These are phyloP conservation scores for Coniosporium tulheliwenetii DNA, from an alignment of 2,329 filamentous ascomycete genomes.

Conservation along the genomic window DNA sequence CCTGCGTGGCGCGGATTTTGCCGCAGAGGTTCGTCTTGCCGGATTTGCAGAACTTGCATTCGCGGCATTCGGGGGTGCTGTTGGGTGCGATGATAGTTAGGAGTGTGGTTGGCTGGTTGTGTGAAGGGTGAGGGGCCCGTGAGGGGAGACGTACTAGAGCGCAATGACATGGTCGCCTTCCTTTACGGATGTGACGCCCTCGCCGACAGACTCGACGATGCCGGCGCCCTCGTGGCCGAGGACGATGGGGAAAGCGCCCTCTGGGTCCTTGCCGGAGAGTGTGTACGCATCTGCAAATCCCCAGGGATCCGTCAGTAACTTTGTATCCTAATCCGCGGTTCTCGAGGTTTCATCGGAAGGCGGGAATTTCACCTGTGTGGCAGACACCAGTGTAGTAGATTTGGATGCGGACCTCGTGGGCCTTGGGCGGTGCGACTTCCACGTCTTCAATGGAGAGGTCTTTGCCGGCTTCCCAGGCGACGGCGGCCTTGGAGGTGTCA, in stretches of 20 bases:
- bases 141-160: slow-evolving; percentile 51
- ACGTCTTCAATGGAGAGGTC: slow-evolving; percentile 80
- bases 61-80: slow-evolving; percentile 88
- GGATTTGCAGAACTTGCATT: slow-evolving; percentile 99
- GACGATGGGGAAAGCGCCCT: slow-evolving; percentile 82
- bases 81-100: slow-evolving; percentile 9
- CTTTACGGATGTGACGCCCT: slow-evolving; percentile 91
- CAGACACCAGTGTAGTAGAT: slow-evolving; percentile 98
- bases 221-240: slow-evolving; percentile 85
- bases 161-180: slow-evolving; percentile 81
- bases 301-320: neutral
- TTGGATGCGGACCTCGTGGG: slow-evolving; percentile 91
- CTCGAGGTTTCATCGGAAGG: slow-evolving; percentile 7
- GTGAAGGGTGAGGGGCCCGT: slow-evolving; percentile 4
- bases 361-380: slow-evolving; percentile 58
- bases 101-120: neutral
- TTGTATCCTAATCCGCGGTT: neutral
- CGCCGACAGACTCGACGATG: slow-evolving; percentile 83
- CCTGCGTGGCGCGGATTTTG: slow-evolving; percentile 96
- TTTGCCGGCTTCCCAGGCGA: slow-evolving; percentile 94
- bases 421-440: slow-evolving; percentile 76
- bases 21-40: slow-evolving; percentile 99
- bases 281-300: slow-evolving; percentile 64
- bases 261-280: slow-evolving; percentile 89
- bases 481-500: slow-evolving; percentile 44